These are phyloP conservation scores for Zelonia costaricensis DNA, from an alignment of 208 protist genomes.

Conservation along the genomic window DNA sequence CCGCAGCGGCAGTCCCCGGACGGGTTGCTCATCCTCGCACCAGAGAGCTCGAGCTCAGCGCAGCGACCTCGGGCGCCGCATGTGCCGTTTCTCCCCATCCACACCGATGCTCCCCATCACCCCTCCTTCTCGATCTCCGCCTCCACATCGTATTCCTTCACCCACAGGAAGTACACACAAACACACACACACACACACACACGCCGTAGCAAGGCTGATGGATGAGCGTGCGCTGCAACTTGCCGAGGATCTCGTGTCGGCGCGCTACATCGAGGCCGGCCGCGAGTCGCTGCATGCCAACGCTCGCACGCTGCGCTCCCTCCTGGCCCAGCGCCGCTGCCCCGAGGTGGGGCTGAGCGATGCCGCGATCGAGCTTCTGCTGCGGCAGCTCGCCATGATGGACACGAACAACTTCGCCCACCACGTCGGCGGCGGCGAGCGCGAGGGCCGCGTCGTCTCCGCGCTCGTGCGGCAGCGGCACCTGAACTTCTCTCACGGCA, in stretches of 20 bases:
- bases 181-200: conserved; percentile 1
- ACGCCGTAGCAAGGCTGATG: conserved; percentile 25
- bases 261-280: conserved; percentile 55
- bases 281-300: conserved; percentile 46
- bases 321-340: conserved; percentile 88
- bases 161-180: background rate
- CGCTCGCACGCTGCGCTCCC: conserved; percentile 35
- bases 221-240: conserved; percentile 47
- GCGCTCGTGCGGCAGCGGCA: conserved; percentile 84
- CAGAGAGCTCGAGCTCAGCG: too few species aligned
- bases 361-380: conserved; percentile 80
- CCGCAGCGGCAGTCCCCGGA: too few species aligned
- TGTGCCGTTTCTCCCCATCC: too few species aligned
- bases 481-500: conserved; percentile 93
- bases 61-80: too few species aligned
- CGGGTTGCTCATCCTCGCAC: too few species aligned
- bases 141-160: too few species aligned
- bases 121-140: too few species aligned
- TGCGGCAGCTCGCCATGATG: conserved; percentile 94
- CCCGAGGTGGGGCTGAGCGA: conserved; percentile 91
- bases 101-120: too few species aligned
- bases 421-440: conserved; percentile 96
- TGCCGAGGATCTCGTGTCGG: conserved; percentile 43
- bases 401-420: conserved; percentile 91
- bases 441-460: conserved; percentile 93